Conservation (phyloP, 1,284 basidiomycete species). For the Sporisorium exsertum region DNA sequence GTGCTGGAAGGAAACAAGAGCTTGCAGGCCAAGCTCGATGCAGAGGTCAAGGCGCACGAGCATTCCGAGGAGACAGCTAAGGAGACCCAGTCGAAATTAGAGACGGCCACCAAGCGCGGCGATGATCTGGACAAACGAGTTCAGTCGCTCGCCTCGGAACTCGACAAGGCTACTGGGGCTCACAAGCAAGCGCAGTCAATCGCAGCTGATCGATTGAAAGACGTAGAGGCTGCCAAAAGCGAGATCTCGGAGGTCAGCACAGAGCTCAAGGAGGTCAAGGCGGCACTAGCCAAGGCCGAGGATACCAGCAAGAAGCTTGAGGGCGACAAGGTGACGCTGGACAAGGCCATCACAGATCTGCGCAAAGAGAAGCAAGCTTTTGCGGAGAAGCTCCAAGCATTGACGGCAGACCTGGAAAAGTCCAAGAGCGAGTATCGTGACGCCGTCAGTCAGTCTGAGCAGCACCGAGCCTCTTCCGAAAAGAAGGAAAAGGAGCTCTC, state of each 20-base stretch:
- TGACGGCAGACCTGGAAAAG: conserved; percentile 21
- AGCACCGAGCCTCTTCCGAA: conserved; percentile 12
- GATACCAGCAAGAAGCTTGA: conserved; percentile 21
- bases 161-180: conserved; percentile 22
- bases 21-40: conserved; percentile 28
- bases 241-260: conserved; percentile 11
- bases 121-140: conserved; percentile 24
- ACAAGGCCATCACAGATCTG: conserved; percentile 10
- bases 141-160: conserved; percentile 16
- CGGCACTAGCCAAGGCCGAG: conserved; percentile 15
- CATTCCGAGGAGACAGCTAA: conserved; percentile 10
- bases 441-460: conserved; percentile 9
- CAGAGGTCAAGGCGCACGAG: conserved; percentile 17
- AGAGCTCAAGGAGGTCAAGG: conserved; percentile 19
- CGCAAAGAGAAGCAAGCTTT: conserved; percentile 16
- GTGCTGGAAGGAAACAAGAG: conserved; percentile 12
- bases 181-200: conserved; percentile 20
- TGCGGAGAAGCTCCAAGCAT: conserved; percentile 6
- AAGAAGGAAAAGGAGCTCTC: conserved; percentile 26
- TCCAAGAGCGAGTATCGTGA: conserved; percentile 18
- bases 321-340: conserved; percentile 13
- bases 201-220: conserved; percentile 23
- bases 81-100: conserved; percentile 19
- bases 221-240: conserved; percentile 12
- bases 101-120: conserved; percentile 18